Evolutionary conservation across 2,329 filamentous ascomycete genomes (phyloP), one percentile per base, ranked within the genome.

Genomic region (Dactylellina haptotyla): DNA sequence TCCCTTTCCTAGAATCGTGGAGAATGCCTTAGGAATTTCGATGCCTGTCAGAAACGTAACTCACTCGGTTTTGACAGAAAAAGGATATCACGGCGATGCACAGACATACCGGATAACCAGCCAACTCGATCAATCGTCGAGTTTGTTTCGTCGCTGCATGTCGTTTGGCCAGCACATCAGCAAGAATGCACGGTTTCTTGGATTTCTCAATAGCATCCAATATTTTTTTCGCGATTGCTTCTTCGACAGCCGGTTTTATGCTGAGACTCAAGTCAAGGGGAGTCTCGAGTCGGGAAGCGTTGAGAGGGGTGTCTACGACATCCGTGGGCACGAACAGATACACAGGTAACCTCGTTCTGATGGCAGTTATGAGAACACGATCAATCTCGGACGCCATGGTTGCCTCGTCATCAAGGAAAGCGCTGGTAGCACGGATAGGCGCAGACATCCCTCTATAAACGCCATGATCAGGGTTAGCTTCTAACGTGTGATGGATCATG

Each of bases 321-420:
- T 88, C 86, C 10, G 83, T 82, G 0, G 86, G 86, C 3, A 88
- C 76, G 74, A 85, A 83, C 18, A 88, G 83, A 69, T 86, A 87
- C 0, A 86, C 86, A 0, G 86, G 86, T 1, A 84, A 81, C 64
- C 84, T 85, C 37, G 85, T 83, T 50, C 84, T 76, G 32, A 87
- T 78, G 48, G 84, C 86, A 65, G 85, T 82, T 63, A 80, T 79
- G 30, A 88, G 78, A 2, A 83, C 81, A 50, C 81, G 78, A 76
- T 88, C 86, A 25, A 88, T 85, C 65, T 84, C 81, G 25, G 82
- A 81, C 0, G 85, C 81, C 12, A 83, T 82, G 1, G 82, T 82
- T 1, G 79, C 75, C 0, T 83, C 79, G 70, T 87, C 83, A 46
- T 78, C 81, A 0, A 87, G 74, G 57, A 81, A 76, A 25, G 76